Percentiles rank a stretch among this genome's conserved stretches.
Conservation (phyloP, 2,329 filamentous ascomycete genomes). For the Colletotrichum sp. region DNA sequence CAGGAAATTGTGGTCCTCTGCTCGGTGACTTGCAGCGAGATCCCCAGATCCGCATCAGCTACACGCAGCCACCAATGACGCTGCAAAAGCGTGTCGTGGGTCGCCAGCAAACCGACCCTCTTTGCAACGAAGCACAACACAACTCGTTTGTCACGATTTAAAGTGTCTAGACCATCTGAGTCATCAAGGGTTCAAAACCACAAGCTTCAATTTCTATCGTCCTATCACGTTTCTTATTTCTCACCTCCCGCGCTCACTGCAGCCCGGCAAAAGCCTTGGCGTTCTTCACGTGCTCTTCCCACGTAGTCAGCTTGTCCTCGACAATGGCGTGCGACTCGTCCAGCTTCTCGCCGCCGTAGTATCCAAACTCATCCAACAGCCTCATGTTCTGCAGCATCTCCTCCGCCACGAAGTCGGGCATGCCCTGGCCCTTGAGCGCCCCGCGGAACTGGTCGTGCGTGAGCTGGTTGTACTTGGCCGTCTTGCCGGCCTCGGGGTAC, state of each 20-base stretch:
- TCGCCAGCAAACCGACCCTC: background rate
- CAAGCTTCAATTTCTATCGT: background rate
- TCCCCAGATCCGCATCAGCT: background rate
- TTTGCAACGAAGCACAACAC: background rate
- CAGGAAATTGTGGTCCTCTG: background rate
- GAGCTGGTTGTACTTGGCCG: conserved; percentile 32
- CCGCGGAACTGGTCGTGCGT: conserved; percentile 39
- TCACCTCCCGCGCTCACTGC: conserved; percentile 28
- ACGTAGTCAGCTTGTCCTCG: conserved; percentile 39
- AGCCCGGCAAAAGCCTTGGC: conserved; percentile 37
- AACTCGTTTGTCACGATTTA: background rate
- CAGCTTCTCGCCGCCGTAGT: conserved; percentile 40
- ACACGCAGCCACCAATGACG: background rate
- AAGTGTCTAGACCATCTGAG: background rate
- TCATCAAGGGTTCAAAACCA: background rate
- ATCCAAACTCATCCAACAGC: conserved; percentile 46
- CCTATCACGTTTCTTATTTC: background rate
- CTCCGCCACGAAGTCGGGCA: conserved; percentile 29
- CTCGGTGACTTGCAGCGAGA: background rate
- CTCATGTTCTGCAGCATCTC: conserved; percentile 48
- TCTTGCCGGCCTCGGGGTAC: conserved; percentile 40
- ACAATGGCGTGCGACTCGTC: conserved; percentile 35
- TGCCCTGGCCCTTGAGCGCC: conserved; percentile 29
- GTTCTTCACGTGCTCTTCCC: conserved; percentile 41
- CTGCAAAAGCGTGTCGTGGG: background rate